phyloP scores from a whole-genome alignment of 1,284 basidiomycete species.

The Heterobasidion annosum region DNA sequence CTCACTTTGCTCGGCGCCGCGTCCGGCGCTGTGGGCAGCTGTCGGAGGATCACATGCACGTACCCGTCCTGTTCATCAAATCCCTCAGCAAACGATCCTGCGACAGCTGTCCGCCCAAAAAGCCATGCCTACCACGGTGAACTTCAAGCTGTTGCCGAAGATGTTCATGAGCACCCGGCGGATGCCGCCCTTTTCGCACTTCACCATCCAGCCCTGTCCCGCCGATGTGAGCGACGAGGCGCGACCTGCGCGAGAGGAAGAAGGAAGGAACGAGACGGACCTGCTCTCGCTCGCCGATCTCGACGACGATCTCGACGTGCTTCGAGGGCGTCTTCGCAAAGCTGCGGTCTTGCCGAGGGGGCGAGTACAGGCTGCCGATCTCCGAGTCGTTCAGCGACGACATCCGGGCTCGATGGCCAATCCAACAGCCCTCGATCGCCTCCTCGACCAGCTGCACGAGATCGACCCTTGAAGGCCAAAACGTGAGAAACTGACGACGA shows the following conservation, averaged over 20 bases:
- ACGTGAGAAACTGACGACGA: not conserved
- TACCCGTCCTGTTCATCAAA: conserved; percentile 57
- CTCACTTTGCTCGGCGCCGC: conserved; percentile 53
- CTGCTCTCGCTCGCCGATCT: conserved; percentile 67
- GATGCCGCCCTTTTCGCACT: conserved; percentile 89
- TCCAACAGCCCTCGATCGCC: conserved; percentile 92
- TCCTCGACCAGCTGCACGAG: conserved; percentile 89
- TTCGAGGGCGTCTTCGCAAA: conserved; percentile 19
- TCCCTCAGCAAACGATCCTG: conserved; percentile 6
- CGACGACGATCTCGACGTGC: conserved; percentile 81
- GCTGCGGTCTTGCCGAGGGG: conserved; percentile 47
- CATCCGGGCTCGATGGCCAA: conserved; percentile 81
- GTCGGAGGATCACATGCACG: conserved; percentile 79
- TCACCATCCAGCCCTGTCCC: conserved; percentile 75
- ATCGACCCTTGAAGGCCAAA: conserved; percentile 51
- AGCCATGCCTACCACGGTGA: conserved; percentile 75
- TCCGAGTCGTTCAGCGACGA: conserved; percentile 59
- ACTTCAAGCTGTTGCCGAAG: conserved; percentile 92
- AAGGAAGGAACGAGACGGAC: conserved; percentile 26
- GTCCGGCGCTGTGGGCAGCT: conserved; percentile 49
- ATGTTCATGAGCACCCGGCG: conserved; percentile 92
- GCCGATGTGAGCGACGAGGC: not conserved
- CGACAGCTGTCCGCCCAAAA: not conserved
- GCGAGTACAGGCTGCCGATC: conserved; percentile 91
- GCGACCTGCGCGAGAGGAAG: not conserved